Evolutionary conservation across 2,329 filamentous ascomycete genomes (phyloP), one percentile per base, ranked within the genome.

Genomic region (Arthrobotrys pseudoclavata): DNA sequence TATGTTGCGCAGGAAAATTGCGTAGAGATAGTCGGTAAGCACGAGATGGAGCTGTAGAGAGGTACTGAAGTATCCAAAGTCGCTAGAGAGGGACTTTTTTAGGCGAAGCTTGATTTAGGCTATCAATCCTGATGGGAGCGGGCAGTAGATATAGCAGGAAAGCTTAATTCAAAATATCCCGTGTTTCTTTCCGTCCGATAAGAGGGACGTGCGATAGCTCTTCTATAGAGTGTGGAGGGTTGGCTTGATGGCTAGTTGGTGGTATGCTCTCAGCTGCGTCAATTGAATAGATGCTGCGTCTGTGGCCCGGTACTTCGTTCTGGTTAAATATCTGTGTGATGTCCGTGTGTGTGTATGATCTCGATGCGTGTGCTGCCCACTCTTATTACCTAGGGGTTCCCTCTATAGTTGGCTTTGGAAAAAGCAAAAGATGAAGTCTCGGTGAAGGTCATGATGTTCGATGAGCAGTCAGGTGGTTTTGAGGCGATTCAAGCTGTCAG

Each of bases 401-500:
- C 72, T 67, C 72, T 70, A 22, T 76, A 76, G 29, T 76, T 76
- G 12, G 72, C 72, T 52, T 76, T 76, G 37, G 72, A 76, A 66
- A 76, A 76, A 70, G 72, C 72, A 70, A 76, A 76, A 20, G 13
- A 70, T 37, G 72, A 70, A 52, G 72, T 70, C 60, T 76, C 72
- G 22, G 40, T 61, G 61, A 76, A 66, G 60, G 60, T 67, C 72
- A 76, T 76, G 66, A 64, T 69, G 60, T 12, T 64, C 57, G 55
- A 64, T 50, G 29, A 42, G 24, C 52, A n/a, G 31, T 50, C 55
- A 60, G 53, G 26, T 34, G 37, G 15, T 48, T 31, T 62, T 29
- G 53, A 31, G 29, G 37, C 53, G 63, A 66, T 68, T 68, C 53
- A 68, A 63, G 62, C 63, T 34, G 70, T 55, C 62, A 37, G 53